Evolutionary conservation across 176 grass and related monocot genomes (phyloP), one percentile per base, ranked within the genome.

Genomic region (Aegilops umbellulata): DNA sequence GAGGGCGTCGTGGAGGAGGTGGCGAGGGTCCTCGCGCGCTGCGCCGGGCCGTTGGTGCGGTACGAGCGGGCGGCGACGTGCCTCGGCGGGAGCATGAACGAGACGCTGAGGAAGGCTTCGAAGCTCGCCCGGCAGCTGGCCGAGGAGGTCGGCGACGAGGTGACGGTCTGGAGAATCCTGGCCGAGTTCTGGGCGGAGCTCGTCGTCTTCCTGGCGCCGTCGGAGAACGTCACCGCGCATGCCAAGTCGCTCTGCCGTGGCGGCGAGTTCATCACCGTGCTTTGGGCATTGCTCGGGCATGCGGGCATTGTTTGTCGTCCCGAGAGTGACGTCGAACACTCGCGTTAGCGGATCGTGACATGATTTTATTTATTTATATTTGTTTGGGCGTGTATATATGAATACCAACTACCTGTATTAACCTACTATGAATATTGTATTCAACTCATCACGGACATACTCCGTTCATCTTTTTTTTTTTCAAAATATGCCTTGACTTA

Each of bases 231-330:
- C 8, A 24, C 60, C 3, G 63, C 80, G 46, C 89, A 90, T 76
- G 42, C 66, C 6, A 90, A 83, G 58, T 83, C 89, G 6, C 89
- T 90, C 41, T 67, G 46, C 16, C 66, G 75, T 16, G 84, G 89
- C 2, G 89, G 89, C 4, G 89, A 90, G 84, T 90, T 90, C 74
- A 83, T 90, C 24, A 83, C 89, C 65, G 74, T 90, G 39, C n/a
- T 90, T 0, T 90, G 89, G 89, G 74, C 89, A 4, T 29, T 90
- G 80, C 74, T 90, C 6, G 84, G 89, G 2, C 89, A 90, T 47
- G 89, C 89, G 20, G 89, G 89, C 44, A 80, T 90, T 36, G 80
- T 90, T n/a, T 12, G 7, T 3, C 84, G 84, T 4, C 84, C 89
- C 3, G 72, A 77, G 34, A 31, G 2, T 24, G 38, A 82, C 51